These are phyloP conservation scores for Tricholoma sp. DNA, from an alignment of 768 basidiomycete genomes.

Conservation along the genomic window DNA sequence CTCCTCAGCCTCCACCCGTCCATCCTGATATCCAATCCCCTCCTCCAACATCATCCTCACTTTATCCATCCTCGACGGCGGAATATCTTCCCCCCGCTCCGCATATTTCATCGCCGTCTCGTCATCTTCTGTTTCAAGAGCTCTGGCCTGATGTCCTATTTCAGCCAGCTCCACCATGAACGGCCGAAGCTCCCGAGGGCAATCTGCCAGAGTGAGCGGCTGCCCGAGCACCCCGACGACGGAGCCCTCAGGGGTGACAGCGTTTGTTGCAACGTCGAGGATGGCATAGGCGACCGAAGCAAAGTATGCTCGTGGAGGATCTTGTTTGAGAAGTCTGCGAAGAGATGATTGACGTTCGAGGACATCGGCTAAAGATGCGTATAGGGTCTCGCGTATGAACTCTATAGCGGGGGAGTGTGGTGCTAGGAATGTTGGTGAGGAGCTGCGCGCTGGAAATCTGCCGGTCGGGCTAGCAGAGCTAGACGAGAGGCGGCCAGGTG, in stretches of 20 bases:
- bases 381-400: constrained; percentile 83
- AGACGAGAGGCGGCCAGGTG: constrained; percentile 25
- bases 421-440: constrained; percentile 36
- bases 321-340: constrained; percentile 47
- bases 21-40: constrained; percentile 47
- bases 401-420: constrained; percentile 61
- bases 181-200: constrained; percentile 59
- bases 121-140: constrained; percentile 52
- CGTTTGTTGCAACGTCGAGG: constrained; percentile 55
- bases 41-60: constrained; percentile 52
- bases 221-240: constrained; percentile 57
- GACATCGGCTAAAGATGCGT: constrained; percentile 72
- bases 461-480: constrained; percentile 9
- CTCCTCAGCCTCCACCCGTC: constrained; percentile 19
- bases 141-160: constrained; percentile 47
- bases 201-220: constrained; percentile 51
- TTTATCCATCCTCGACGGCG: constrained; percentile 49
- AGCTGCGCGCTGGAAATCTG: constrained; percentile 21
- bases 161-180: constrained; percentile 61
- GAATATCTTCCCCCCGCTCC: constrained; percentile 29
- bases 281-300: constrained; percentile 70
- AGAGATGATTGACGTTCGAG: constrained; percentile 54
- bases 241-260: constrained; percentile 43
- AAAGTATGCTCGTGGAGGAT: constrained; percentile 76
- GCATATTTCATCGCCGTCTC: constrained; percentile 39